phyloP scores from a whole-genome alignment of 805 yeast species.

The Komagataella pastoris region DNA sequence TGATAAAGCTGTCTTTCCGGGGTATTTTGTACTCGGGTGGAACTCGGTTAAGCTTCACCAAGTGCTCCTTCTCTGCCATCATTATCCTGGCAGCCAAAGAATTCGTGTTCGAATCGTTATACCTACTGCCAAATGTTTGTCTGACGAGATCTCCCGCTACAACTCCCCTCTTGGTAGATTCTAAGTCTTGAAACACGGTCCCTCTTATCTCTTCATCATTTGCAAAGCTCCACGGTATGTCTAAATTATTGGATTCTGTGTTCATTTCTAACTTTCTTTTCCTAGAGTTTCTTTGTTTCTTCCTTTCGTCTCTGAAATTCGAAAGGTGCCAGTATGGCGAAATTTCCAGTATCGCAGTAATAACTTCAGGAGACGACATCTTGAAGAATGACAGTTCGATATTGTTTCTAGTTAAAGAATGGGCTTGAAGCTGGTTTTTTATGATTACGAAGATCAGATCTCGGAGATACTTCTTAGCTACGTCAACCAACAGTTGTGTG shows the following conservation, averaged over 20 bases:
- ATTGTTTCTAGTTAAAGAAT: background rate
- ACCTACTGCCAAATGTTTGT: background rate
- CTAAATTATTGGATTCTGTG: background rate
- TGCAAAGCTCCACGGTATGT: background rate
- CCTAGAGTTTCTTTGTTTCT: background rate
- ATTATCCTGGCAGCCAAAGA: background rate
- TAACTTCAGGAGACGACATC: background rate
- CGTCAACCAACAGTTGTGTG: background rate
- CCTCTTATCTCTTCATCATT: background rate
- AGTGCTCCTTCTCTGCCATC: background rate
- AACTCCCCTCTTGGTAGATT: background rate
- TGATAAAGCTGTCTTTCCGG: background rate
- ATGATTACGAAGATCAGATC: background rate
- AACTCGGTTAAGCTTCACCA: background rate
- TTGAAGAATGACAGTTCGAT: background rate
- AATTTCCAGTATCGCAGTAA: background rate
- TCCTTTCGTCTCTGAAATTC: background rate
- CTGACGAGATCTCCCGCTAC: background rate
- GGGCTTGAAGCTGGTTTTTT: background rate
- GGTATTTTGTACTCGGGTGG: background rate
- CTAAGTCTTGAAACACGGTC: background rate
- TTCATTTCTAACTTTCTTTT: background rate
- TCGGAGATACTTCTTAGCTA: background rate
- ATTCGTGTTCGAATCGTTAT: background rate
- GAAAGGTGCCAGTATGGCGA: background rate